Base-by-base conservation (phyloP, 805 yeast genomes). In the Nakazawaea ambrosiae region DNA sequence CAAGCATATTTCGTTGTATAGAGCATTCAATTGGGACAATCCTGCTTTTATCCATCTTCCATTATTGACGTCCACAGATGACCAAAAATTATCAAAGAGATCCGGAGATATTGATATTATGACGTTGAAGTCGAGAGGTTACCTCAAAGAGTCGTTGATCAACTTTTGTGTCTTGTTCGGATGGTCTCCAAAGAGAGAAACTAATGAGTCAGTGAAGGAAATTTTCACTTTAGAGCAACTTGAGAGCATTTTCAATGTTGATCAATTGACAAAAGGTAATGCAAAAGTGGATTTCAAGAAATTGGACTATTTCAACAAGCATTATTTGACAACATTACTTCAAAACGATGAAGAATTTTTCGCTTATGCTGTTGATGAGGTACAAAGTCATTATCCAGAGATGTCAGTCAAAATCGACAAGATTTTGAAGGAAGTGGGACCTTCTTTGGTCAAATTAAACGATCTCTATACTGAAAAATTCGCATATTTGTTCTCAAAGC, bases 11-110 rank as follows among this genome's bases (percentile, higher is more conserved):
- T 90, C 96, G 0, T 56, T 92, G 36, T 94, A 92, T 54, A 49
- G 70, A 14, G 95, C 96, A 0, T 81, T 90, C 53, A 86, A 84
- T 0, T 90, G 97, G 97, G 45, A 51, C 0, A 75, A 82, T 1
- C 98, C 99, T 0, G 51, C 67, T 15, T 92, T 76, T 54, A 68
- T 83, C n/a, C 99, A 92, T 54, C 82, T 92, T 34, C 98, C 99
- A 0, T 61, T 92, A 27, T 59, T 92, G 39, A 88, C 96, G 0
- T 75, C 86, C 3, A 53, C 75, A 4, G 66, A 60, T 4, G 87
- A 81, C 49, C 81, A 81, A 50, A 92, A 92, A 52, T 62, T 92
- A 20, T 81, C 95, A 37, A 92, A 92, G 53, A 67, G 99, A 45
- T 73, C 80, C 16, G 90, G 94, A 5, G 96, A 87, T 53, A 73